Percentiles rank a stretch among this genome's conserved stretches.
Evolutionary conservation across 2,329 filamentous ascomycete genomes (phyloP).

Genomic region (Fusarium sp.): DNA sequence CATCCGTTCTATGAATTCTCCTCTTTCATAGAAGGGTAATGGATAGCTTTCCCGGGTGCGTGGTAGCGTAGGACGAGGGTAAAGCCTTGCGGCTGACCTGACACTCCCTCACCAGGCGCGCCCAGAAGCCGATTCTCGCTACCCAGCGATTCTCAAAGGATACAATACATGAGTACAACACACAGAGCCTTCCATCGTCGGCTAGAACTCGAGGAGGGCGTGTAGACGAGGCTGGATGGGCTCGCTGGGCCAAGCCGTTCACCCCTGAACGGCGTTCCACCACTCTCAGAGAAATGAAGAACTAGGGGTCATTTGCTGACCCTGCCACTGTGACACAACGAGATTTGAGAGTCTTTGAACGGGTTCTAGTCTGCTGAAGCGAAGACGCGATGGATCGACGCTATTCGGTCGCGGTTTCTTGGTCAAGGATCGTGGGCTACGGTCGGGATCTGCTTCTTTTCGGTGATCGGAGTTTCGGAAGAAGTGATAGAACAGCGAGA

Average conservation of each 20-base stretch:
- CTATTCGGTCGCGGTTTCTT: neutral
- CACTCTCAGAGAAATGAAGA: neutral
- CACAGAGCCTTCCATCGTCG: fast-evolving
- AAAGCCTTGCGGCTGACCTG: neutral
- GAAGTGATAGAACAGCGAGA: no score
- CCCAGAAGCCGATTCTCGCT: neutral
- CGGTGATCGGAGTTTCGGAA: neutral
- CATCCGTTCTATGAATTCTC: no score
- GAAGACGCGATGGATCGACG: neutral
- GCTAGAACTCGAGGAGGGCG: neutral
- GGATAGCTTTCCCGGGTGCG: neutral
- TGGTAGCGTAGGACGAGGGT: neutral
- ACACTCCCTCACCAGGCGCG: neutral
- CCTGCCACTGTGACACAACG: neutral
- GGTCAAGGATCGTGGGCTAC: neutral
- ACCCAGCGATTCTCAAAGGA: no score
- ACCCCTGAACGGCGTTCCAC: neutral
- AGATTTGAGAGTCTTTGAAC: no score
- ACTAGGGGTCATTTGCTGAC: neutral
- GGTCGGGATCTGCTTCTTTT: neutral
- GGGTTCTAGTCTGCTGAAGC: neutral
- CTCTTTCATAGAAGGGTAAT: neutral
- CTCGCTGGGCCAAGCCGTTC: neutral
- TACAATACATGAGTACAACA: fast-evolving
- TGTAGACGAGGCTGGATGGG: neutral